Base-by-base conservation (phyloP, 2,329 filamentous ascomycete species). In the Pezicula rhizophila region DNA sequence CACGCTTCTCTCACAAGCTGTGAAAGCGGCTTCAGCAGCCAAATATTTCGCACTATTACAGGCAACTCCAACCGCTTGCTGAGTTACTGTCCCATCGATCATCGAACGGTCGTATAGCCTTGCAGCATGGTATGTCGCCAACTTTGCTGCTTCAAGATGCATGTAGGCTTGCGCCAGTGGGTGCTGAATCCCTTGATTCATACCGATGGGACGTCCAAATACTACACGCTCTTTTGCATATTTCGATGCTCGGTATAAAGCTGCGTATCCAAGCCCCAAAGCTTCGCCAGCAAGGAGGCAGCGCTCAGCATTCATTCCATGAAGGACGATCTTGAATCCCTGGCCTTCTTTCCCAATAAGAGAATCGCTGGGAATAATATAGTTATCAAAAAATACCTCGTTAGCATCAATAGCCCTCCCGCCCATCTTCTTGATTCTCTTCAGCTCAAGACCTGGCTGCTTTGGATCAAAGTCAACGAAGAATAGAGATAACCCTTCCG, bases 381-480 rank as follows among this genome's bases (percentile, higher is more conserved):
- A 95, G 56, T 84, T 79, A 64, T 93, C 87, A 63, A 95, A 93
- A 66, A 95, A 95, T 1, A 95, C 84, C 62, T 93, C 87, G 57
- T 95, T 95, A 1, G 88, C 87, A 59, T 93, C 88, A 1, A 95
- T 81, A 0, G 87, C 87, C 11, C 87, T 73, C 0, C 87, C 86
- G 8, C 89, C 89, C 87, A 95, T 93, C 65, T 95, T 95, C 66
- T 79, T 82, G 57, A 95, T 95, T 60, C 71, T 79, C 39, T 79
- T 80, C 61, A 93, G 71, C 20, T 63, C 60, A 3, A 64, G 43
- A 0, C 76, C 76, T 0, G 84, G 76, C 4, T 75, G 68, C 0
- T 62, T 62, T 18, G 75, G 76, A 63, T 92, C 79, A 4, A 95
- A 74, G 50, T 88, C 81, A 50, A 95, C 89, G 60, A 84, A 93